Evolutionary conservation across 352 stramenopile genomes (phyloP).

Genomic region (Phytophthora sojae): DNA sequence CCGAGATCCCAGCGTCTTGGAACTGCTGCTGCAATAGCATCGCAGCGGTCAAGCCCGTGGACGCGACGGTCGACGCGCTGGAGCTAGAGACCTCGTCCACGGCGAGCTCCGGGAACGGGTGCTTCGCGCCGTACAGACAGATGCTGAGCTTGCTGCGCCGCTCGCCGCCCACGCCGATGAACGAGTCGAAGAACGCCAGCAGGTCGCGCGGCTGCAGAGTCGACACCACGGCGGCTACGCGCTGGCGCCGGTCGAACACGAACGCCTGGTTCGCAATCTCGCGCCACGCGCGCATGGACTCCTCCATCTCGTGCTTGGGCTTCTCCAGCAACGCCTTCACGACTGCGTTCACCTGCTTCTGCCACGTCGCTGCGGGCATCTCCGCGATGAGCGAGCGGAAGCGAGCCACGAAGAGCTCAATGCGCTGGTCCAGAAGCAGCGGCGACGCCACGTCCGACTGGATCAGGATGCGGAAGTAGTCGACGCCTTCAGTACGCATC

Average conservation of each 20-base stretch:
- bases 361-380: slow-evolving; percentile 44
- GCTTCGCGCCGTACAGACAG: slow-evolving; percentile 58
- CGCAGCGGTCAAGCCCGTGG: slow-evolving; percentile 41
- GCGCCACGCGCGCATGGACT: slow-evolving; percentile 68
- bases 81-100: slow-evolving; percentile 1
- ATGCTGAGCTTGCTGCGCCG: slow-evolving; percentile 65
- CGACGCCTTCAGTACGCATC: slow-evolving; percentile 53
- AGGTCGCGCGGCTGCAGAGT: slow-evolving; percentile 58
- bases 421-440: slow-evolving; percentile 66
- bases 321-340: slow-evolving; percentile 69
- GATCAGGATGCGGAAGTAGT: slow-evolving; percentile 82
- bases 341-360: slow-evolving; percentile 71
- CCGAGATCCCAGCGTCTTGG: neutral
- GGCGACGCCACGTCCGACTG: slow-evolving; percentile 82
- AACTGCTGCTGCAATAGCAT: slow-evolving; percentile 47
- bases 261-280: slow-evolving; percentile 75
- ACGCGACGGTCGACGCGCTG: slow-evolving; percentile 1
- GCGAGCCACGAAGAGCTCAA: slow-evolving; percentile 70
- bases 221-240: slow-evolving; percentile 58
- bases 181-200: slow-evolving; percentile 69
- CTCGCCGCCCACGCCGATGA: slow-evolving; percentile 42
- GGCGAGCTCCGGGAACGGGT: slow-evolving; percentile 48
- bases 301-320: slow-evolving; percentile 73
- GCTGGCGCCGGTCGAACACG: slow-evolving; percentile 67
- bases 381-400: slow-evolving; percentile 53